Conservation (phyloP, 2,329 filamentous ascomycete genomes). For the Nannizziopsis barbatae region DNA sequence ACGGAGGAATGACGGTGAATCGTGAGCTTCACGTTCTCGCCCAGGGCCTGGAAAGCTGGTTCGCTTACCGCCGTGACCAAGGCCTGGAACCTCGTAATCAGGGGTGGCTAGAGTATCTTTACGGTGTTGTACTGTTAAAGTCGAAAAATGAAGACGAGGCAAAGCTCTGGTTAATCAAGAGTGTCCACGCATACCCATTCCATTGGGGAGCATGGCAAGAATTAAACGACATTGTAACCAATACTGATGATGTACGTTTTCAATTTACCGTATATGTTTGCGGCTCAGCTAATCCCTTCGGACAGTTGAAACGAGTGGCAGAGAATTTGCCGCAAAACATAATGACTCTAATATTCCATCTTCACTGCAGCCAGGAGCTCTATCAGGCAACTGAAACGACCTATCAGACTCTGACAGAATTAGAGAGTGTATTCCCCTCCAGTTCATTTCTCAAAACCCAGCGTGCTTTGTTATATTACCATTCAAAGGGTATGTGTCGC, state of each 20-base stretch:
- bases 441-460: slow-evolving; percentile 87
- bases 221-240: slow-evolving; percentile 66
- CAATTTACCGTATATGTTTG: slow-evolving; percentile 17
- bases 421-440: slow-evolving; percentile 72
- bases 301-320: slow-evolving; percentile 58
- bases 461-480: slow-evolving; percentile 76
- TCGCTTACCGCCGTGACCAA: slow-evolving; percentile 53
- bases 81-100: slow-evolving; percentile 55
- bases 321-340: slow-evolving; percentile 75
- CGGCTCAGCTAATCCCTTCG: slow-evolving; percentile 4
- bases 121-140: slow-evolving; percentile 80
- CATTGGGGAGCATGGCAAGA: slow-evolving; percentile 98
- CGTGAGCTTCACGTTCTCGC: slow-evolving; percentile 70
- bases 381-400: slow-evolving; percentile 73
- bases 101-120: slow-evolving; percentile 78
- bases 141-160: slow-evolving; percentile 82
- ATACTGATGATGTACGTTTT: slow-evolving; percentile 63
- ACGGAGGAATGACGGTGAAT: slow-evolving; percentile 73
- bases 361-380: slow-evolving; percentile 81
- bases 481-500: slow-evolving; percentile 51
- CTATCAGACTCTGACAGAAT: slow-evolving; percentile 61
- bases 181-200: slow-evolving; percentile 80
- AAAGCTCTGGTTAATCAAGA: slow-evolving; percentile 74
- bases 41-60: slow-evolving; percentile 68
- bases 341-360: slow-evolving; percentile 85